phyloP scores from a whole-genome alignment of 2,329 filamentous ascomycete species.

The Colletotrichum sidae region DNA sequence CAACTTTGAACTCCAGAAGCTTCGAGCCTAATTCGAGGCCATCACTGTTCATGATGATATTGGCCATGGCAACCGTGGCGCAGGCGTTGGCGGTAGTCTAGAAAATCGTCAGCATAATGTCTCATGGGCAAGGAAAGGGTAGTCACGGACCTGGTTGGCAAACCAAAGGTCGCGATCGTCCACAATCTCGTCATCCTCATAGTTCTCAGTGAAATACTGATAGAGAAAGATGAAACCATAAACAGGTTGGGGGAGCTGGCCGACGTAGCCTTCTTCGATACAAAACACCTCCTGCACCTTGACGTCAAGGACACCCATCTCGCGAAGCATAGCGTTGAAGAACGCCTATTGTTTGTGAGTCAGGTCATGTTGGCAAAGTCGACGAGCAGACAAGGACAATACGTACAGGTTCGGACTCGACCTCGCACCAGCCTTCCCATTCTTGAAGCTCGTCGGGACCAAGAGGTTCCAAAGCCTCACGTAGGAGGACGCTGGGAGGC shows the following conservation, averaged over 20 bases:
- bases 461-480: slow-evolving; percentile 60
- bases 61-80: slow-evolving; percentile 91
- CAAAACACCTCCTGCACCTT: slow-evolving; percentile 82
- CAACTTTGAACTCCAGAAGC: slow-evolving; percentile 77
- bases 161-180: slow-evolving; percentile 82
- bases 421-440: slow-evolving; percentile 82
- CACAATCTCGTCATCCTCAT: slow-evolving; percentile 60
- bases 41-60: slow-evolving; percentile 89
- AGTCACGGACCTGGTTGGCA: slow-evolving; percentile 79
- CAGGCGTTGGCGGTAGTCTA: slow-evolving; percentile 87
- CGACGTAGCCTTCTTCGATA: slow-evolving; percentile 74
- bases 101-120: not conserved
- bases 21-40: slow-evolving; percentile 75
- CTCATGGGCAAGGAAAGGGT: not conserved
- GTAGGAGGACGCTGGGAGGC: slow-evolving; percentile 55
- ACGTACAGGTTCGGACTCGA: slow-evolving; percentile 89
- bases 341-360: slow-evolving; percentile 66
- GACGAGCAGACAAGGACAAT: not conserved
- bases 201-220: slow-evolving; percentile 69
- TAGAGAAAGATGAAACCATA: slow-evolving; percentile 93
- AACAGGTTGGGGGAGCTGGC: slow-evolving; percentile 77
- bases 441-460: slow-evolving; percentile 64
- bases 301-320: slow-evolving; percentile 80
- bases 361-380: not conserved
- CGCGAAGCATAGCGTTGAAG: slow-evolving; percentile 86